A percentile compares a stretch with the other conserved stretches of the same genome.
These are phyloP conservation scores for Backusella tuberculispora DNA, from an alignment of 192 early-diverging fungal genomes.

Conservation along the genomic window DNA sequence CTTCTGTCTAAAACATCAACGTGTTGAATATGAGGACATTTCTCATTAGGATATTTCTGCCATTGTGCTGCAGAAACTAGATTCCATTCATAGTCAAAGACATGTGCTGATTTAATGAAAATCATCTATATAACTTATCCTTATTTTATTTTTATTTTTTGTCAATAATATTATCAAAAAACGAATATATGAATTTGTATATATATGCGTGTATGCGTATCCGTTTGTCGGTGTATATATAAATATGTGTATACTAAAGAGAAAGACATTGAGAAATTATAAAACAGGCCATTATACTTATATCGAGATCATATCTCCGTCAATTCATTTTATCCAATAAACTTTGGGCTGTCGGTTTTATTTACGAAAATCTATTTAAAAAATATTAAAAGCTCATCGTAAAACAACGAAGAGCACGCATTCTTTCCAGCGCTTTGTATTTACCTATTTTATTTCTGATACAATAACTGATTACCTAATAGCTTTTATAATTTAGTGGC, in stretches of 20 bases:
- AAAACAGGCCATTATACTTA: not conserved
- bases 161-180: not conserved
- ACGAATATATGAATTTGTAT: not conserved
- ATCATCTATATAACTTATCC: conserved; percentile 58
- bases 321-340: not conserved
- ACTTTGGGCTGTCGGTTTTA: not conserved
- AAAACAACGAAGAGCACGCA: too few species aligned
- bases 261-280: not conserved
- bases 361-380: too few species aligned
- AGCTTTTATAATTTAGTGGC: not conserved
- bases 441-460: too few species aligned
- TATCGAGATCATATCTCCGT: not conserved
- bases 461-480: not conserved
- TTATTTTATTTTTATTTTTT: conserved; percentile 1
- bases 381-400: too few species aligned
- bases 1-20: conserved; percentile 86
- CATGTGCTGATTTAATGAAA: conserved; percentile 78
- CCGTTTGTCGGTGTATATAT: too few species aligned
- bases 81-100: conserved; percentile 80
- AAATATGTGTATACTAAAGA: too few species aligned
- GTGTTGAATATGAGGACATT: conserved; percentile 85
- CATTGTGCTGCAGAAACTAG: conserved; percentile 85
- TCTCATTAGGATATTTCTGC: conserved; percentile 96
- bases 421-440: too few species aligned
- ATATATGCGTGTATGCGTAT: too few species aligned